Evolutionary conservation across 208 protist species (phyloP).

Genomic region (Lotmaria passim): DNA sequence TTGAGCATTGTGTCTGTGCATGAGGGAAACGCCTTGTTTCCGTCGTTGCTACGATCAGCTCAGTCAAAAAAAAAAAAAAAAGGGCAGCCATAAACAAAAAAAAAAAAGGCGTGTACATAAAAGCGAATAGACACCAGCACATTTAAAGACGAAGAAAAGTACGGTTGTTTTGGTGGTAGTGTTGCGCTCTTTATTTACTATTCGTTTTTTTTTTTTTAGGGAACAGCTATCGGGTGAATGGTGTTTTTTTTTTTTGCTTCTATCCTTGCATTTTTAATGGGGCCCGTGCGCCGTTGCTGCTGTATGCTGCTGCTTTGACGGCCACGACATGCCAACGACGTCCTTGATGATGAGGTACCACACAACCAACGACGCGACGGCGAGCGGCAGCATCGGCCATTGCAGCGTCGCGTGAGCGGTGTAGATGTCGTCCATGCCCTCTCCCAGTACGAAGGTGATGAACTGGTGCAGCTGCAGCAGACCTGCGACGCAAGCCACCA

Average conservation of each 20-base stretch:
- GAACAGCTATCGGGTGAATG: too few species aligned
- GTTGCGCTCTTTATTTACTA: too few species aligned
- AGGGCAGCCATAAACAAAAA: too few species aligned
- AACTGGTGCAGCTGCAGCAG: conserved; percentile 93
- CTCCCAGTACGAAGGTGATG: conserved; percentile 88
- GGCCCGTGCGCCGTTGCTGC: not conserved
- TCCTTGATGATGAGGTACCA: conserved; percentile 34
- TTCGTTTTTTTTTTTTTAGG: too few species aligned
- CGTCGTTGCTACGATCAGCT: too few species aligned
- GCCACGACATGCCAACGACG: not conserved
- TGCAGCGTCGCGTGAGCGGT: conserved; percentile 51
- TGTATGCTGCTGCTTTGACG: not conserved
- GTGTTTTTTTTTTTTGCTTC: not conserved
- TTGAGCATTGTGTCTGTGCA: too few species aligned
- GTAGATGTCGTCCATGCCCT: conserved; percentile 49
- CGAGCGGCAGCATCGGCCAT: conserved; percentile 58
- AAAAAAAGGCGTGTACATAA: too few species aligned
- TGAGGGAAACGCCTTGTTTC: too few species aligned
- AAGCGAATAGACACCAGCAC: too few species aligned
- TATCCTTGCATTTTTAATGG: not conserved
- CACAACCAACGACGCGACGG: conserved; percentile 31
- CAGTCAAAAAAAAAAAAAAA: too few species aligned
- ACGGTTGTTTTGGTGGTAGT: too few species aligned
- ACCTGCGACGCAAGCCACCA: conserved; percentile 87
- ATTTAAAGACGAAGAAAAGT: too few species aligned